A percentile compares a stretch with the other conserved stretches of the same genome.
These are phyloP conservation scores for Spathaspora jeffriesii DNA, from an alignment of 1,139 yeast species.

Conservation along the genomic window DNA sequence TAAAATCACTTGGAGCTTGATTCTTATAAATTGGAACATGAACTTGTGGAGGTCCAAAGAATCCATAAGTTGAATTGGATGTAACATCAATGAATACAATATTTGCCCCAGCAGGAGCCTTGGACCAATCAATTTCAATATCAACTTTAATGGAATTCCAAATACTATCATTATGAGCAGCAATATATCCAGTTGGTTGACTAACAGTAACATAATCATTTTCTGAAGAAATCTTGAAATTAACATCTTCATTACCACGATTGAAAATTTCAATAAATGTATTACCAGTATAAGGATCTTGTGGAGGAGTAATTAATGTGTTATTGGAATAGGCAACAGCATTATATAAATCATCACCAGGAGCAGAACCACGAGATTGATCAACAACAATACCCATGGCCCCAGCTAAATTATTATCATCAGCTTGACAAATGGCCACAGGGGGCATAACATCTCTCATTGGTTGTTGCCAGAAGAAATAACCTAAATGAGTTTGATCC, in stretches of 20 bases:
- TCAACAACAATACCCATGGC: slow-evolving; percentile 15
- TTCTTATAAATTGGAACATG: slow-evolving; percentile 15
- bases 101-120: slow-evolving; percentile 14
- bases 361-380: slow-evolving; percentile 16
- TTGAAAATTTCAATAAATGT: slow-evolving; percentile 17
- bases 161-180: slow-evolving; percentile 13
- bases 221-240: slow-evolving; percentile 13
- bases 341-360: slow-evolving; percentile 16
- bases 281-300: slow-evolving; percentile 14
- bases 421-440: slow-evolving; percentile 12
- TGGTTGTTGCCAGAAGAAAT: slow-evolving; percentile 19
- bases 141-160: slow-evolving; percentile 14
- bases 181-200: slow-evolving; percentile 12
- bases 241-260: slow-evolving; percentile 16
- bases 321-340: slow-evolving; percentile 16
- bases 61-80: slow-evolving; percentile 12
- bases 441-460: slow-evolving; percentile 16
- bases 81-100: slow-evolving; percentile 14
- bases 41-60: slow-evolving; percentile 11
- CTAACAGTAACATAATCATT: slow-evolving; percentile 11
- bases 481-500: slow-evolving; percentile 19
- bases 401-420: slow-evolving; percentile 12
- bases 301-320: slow-evolving; percentile 16
- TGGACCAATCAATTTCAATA: slow-evolving; percentile 15
- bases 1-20: slow-evolving; percentile 10